Evolutionary conservation across 331 rosid genomes (phyloP), one percentile per base, ranked within the genome.

Genomic region (Malus hybrid): DNA sequence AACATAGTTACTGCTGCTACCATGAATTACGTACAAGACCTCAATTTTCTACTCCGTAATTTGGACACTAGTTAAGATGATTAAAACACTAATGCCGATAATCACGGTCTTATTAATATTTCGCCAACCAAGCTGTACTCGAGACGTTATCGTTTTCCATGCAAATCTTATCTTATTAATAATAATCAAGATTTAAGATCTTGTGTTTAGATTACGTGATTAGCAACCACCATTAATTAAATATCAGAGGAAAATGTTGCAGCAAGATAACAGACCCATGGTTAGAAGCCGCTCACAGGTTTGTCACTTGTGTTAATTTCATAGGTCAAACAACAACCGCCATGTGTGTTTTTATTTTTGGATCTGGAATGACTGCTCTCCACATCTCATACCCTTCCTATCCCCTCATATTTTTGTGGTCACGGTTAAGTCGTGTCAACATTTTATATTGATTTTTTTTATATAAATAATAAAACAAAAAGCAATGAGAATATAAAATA

Each of bases 81-180:
- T 80, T 78, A 72, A 52, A 83, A 79, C 87, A 88, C 86, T 79
- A 78, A 88, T 83, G 31, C 66, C 93, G 87, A 86, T 79, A 89
- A 89, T 91, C 89, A 39, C 88, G 97, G 93, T 83, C 36, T 24
- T 56, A 67, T 10, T 44, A 28, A 29, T 2, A 75, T 73, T 29
- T 81, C 8, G 62, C 77, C 80, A 79, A 67, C 68, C 81, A 81
- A 81, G 67, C 77, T 69, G 54, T 18, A 79, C 81, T 84, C 79
- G 59, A 56, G 59, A 42, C 6, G 67, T 79, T 83, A 76, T 86
- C 85, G 85, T 83, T 80, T 84, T 83, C 80, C 82, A 78, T 81
- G 81, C 82, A 78, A 6, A 85, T 85, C 90, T 80, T 88, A 84
- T 85, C 91, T 62, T 65, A 27, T 57, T 52, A 79, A 56, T 46